Base-by-base conservation (phyloP, 2,329 filamentous ascomycete genomes). In the Microdochium paspali region DNA sequence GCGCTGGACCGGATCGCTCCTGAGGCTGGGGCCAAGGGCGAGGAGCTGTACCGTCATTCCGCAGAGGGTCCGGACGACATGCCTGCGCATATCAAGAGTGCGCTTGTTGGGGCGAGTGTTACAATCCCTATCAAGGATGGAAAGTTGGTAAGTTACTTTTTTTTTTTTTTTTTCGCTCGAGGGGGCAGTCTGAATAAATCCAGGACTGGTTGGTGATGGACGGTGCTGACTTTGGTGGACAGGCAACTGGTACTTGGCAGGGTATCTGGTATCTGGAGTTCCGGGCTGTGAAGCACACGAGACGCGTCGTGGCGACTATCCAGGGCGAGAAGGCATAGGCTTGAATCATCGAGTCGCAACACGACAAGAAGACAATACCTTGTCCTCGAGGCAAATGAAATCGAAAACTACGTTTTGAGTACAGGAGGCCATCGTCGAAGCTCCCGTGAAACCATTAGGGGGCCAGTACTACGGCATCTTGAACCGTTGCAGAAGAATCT, bases 211-310 rank as follows among this genome's bases (percentile, higher is more conserved):
- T n/a, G n/a, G n/a, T n/a, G n/a, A n/a, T 28, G 26, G 26, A 28
- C 26, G 26, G 26, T n/a, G 30, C 26, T 32, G 23, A 32, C 45
- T 51, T 42, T 46, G 78, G 74, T 75, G 75, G 26, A 28, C 13
- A 28, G 26, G 26, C 26, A 28, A 79, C 77, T 12, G 82, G 82
- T 21, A 85, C 80, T 3, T 91, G 87, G 87, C 87, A 93, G 59
- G 81, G 93, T 0, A 91, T 97, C 50, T 97, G 88, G 87, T 95
- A 94, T 65, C 70, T 96, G 54, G 93, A 97, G 67, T 97, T 97
- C 64, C 77, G 91, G 48, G 77, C 74, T 10, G 72, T 72, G 56
- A 88, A 80, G 66, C 90, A 96, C 66, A 74, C 80, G 53, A 79
- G 93, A 59, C 86, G 82, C 62, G 79, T 97, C 12, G 84, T 98